phyloP scores from a whole-genome alignment of 441 rosid genomes.

The Theobroma grandiflorum region DNA sequence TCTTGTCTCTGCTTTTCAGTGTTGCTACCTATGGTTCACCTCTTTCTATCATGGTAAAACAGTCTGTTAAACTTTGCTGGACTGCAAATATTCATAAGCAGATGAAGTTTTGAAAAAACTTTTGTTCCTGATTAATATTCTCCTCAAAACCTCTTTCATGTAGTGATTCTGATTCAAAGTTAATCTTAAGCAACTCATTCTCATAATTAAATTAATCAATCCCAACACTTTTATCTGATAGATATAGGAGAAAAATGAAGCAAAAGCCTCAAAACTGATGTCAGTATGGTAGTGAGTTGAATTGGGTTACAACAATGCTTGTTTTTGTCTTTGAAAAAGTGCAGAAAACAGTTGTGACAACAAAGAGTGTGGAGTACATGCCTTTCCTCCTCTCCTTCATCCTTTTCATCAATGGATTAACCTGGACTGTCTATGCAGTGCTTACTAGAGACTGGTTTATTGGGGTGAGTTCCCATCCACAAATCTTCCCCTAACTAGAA shows the following conservation, averaged over 20 bases:
- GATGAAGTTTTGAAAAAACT: not conserved
- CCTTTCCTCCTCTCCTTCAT: slow-evolving; percentile 24
- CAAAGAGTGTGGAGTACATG: slow-evolving; percentile 27
- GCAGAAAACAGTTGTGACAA: slow-evolving; percentile 25
- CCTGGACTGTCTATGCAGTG: slow-evolving; percentile 27
- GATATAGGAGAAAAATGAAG: not conserved
- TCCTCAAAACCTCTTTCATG: not conserved
- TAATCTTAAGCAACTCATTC: not conserved
- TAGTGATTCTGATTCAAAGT: not conserved
- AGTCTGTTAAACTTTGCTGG: not conserved
- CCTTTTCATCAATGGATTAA: slow-evolving; percentile 26
- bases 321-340: not conserved
- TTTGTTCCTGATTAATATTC: not conserved
- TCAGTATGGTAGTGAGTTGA: not conserved
- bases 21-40: slow-evolving; percentile 63
- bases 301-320: not conserved
- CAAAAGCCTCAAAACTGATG: too few relatives aligned
- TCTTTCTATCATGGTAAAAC: slow-evolving; percentile 63
- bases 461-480: slow-evolving; percentile 16
- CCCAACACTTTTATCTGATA: not conserved
- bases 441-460: slow-evolving; percentile 23
- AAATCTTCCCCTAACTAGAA: not conserved
- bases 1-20: slow-evolving; percentile 52
- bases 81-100: not conserved
- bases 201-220: too few relatives aligned